Evolutionary conservation across 2,329 filamentous ascomycete species (phyloP).

Genomic region (Hymenoscyphus salicellus): DNA sequence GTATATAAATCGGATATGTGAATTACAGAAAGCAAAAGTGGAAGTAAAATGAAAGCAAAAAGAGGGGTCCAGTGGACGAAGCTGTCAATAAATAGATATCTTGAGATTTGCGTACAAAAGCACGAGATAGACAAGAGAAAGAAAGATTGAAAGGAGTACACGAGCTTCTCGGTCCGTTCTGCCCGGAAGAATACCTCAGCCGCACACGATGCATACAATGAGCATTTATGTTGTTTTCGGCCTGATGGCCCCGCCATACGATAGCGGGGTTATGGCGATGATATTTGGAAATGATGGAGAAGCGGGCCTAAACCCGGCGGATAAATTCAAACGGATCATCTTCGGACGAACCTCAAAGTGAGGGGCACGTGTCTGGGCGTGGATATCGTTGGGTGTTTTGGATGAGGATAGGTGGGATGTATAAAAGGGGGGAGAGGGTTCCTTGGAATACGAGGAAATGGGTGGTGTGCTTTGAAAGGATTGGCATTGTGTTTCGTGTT

Average conservation of each 20-base stretch:
- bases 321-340: conserved; percentile 11
- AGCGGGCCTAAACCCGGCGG: conserved; percentile 22
- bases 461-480: not conserved
- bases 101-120: conserved; percentile 8
- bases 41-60: conserved; percentile 3
- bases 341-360: conserved; percentile 2
- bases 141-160: conserved; percentile 5
- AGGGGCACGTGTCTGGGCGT: conserved; percentile 9
- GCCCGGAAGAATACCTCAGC: conserved; percentile 24
- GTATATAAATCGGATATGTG: not conserved
- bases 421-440: not conserved
- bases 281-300: conserved; percentile 14
- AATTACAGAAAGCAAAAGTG: conserved; percentile 9
- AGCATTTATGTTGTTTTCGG: conserved; percentile 16
- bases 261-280: conserved; percentile 20
- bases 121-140: not conserved
- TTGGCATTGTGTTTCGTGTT: not conserved
- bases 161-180: conserved; percentile 27
- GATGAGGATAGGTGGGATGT: not conserved
- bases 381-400: not conserved
- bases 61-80: not conserved
- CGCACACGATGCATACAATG: conserved; percentile 16
- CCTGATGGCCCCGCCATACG: conserved; percentile 19
- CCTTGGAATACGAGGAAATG: not conserved
- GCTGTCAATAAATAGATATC: conserved; percentile 3